Evolutionary conservation across 768 basidiomycete species (phyloP), one percentile per base, ranked within the genome.

Genomic region (Daedalea quercina): DNA sequence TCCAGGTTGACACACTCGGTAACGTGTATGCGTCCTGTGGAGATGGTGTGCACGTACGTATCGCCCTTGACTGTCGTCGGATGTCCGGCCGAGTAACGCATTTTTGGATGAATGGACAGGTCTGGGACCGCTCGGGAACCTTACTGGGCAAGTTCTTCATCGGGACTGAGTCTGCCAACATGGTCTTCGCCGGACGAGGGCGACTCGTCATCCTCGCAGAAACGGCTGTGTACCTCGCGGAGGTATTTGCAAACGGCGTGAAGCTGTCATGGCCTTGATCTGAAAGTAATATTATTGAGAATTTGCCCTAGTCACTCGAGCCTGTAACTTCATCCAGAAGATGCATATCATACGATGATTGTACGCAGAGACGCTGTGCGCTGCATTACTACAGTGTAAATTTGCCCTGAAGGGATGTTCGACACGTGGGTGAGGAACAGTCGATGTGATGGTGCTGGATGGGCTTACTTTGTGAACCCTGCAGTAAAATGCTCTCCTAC

Each of bases 1-100:
- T 87, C 9, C 80, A 84, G 59, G 71, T 84, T 1, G 87, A 90
- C 59, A 69, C 69, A 3, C 64, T 73, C 0, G 84, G 84, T 0
- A 87, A 88, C 56, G 77, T 89, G 0, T 89, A 80, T 61, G 70
- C 81, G 0, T 82, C 81, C 1, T 79, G 78, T 51, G 84, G 79
- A n/a, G 87, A 88, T 52, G 86, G 85, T 35, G 76, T 80, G 0
- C 79, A 86, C 24, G 82, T 81, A n/a, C 48, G 55, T 37, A 13
- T 44, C 12, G 42, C 46, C 37, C 33, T 34, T 17, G 0, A 25
- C 28, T 31, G 9, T 13, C 40, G 25, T 19, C 25, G 31, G 13
- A 31, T 31, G 15, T 22, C 22, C 12, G 9, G 41, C 37, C 37
- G 37, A 34, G 22, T 40, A 19, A 34, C 20, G 31, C 33, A 1